Base-by-base conservation (phyloP, 1,284 basidiomycete genomes). In the Sparassis latifolia region DNA sequence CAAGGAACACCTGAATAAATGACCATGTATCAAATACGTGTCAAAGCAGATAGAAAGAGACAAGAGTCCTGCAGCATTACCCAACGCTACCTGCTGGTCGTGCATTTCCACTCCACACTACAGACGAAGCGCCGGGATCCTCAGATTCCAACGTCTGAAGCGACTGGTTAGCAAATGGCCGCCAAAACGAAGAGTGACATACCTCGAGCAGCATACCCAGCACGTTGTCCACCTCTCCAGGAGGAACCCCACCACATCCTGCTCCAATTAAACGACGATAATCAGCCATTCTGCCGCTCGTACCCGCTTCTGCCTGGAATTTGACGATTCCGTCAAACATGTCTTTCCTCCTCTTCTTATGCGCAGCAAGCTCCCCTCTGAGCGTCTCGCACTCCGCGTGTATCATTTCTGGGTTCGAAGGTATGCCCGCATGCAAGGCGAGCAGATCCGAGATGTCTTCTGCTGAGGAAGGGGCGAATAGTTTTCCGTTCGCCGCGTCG, bases 261-360 rank as follows among this genome's bases (percentile, higher is more conserved):
- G 91, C 83, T 20, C 87, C 86, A 60, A 97, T 92, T 49, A 97
- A 69, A 54, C 85, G 76, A 56, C 92, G 76, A 66, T 97, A 97
- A 58, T 94, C 88, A 1, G 81, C 77, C 81, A 97, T 93, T 54
- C 85, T 78, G 28, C 89, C 90, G 32, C 86, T 84, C 1, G 92
- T 96, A 4, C 93, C 93, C 10, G 89, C 84, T 69, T 93, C 91
- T 20, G 90, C 86, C 65, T 92, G 90, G 64, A 87, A 86, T 48
- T 77, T 80, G 32, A 89, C 89, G 55, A 90, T 71, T 55, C 83
- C 78, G 43, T 85, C 83, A 59, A 95, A 92, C 54, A 82, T 72
- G 29, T 75, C 77, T 60, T 78, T 81, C 61, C 89, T 78, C 59
- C 84, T 79, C 64, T 80, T 82, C 51, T 82, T 75, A 63, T 81